phyloP scores from a whole-genome alignment of 1,284 basidiomycete genomes.

The Leccinum griseonigrum region DNA sequence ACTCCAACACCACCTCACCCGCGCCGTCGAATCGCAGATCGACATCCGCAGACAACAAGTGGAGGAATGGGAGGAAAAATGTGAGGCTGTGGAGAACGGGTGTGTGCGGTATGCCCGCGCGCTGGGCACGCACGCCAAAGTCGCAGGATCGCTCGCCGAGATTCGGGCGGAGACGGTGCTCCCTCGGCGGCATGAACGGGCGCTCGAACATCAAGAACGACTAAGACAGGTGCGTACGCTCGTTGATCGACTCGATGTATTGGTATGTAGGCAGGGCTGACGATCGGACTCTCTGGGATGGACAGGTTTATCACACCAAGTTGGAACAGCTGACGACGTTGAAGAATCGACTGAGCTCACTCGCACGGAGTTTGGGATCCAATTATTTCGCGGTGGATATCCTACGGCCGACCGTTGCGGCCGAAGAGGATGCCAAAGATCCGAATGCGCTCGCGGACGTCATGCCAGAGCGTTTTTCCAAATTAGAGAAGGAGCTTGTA shows the following conservation, averaged over 20 bases:
- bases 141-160: constrained; percentile 55
- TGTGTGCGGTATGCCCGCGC: constrained; percentile 63
- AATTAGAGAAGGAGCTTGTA: constrained; percentile 76
- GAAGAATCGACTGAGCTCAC: constrained; percentile 55
- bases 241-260: not conserved
- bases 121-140: constrained; percentile 68
- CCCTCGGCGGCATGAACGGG: constrained; percentile 64
- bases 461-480: constrained; percentile 72
- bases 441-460: constrained; percentile 58
- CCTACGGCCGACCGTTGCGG: constrained; percentile 43
- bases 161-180: constrained; percentile 57
- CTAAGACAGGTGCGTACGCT: constrained; percentile 59
- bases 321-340: constrained; percentile 70
- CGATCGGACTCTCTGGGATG: not conserved
- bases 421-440: constrained; percentile 42
- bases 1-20: constrained; percentile 64
- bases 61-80: constrained; percentile 64
- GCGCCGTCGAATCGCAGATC: constrained; percentile 69
- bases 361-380: constrained; percentile 54
- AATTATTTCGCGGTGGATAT: constrained; percentile 61
- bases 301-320: constrained; percentile 73
- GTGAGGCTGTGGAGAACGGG: constrained; percentile 57
- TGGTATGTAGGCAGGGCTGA: not conserved
- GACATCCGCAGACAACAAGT: constrained; percentile 66
- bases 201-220: constrained; percentile 68